Conservation (phyloP, 2,329 filamentous ascomycete species). For the Paecilomyces fulvus region DNA sequence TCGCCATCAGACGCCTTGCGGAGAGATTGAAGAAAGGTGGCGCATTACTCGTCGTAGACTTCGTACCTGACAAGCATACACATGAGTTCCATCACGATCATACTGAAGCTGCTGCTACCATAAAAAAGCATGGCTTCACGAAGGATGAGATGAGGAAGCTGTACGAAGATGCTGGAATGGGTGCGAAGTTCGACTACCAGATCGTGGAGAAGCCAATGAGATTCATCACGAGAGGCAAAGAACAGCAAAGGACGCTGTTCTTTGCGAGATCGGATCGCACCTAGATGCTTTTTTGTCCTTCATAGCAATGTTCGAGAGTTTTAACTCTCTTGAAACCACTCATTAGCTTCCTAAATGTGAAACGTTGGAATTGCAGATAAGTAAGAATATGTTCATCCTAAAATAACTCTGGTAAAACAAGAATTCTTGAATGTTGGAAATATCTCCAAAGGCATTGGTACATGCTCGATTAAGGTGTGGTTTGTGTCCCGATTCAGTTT, state of each 20-base stretch:
- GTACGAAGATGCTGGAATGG: constrained; percentile 56
- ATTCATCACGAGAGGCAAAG: constrained; percentile 25
- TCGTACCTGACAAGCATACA: constrained; percentile 45
- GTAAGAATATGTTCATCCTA: not conserved
- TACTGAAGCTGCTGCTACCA: constrained; percentile 40
- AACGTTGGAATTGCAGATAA: not conserved
- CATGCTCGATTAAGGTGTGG: not conserved
- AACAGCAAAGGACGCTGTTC: constrained; percentile 20
- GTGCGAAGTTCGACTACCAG: constrained; percentile 49
- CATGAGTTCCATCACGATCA: constrained; percentile 11
- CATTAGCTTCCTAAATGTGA: not conserved
- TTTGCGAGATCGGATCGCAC: constrained; percentile 21
- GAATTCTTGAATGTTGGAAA: not conserved
- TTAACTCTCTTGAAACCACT: not conserved
- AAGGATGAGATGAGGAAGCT: constrained; percentile 50
- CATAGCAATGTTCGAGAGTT: not conserved
- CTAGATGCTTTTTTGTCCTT: constrained; percentile 3
- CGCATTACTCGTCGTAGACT: constrained; percentile 59
- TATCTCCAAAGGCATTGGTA: not conserved
- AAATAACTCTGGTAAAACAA: not conserved
- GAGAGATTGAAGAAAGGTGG: constrained; percentile 58
- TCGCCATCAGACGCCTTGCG: constrained; percentile 51
- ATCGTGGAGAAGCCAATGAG: constrained; percentile 45
- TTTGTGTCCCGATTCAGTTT: not conserved
- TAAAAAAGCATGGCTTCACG: constrained; percentile 60